Percentiles rank a stretch among this genome's conserved stretches.
phyloP scores from a whole-genome alignment of 192 early-diverging fungal species.

The Backusella sp. region DNA sequence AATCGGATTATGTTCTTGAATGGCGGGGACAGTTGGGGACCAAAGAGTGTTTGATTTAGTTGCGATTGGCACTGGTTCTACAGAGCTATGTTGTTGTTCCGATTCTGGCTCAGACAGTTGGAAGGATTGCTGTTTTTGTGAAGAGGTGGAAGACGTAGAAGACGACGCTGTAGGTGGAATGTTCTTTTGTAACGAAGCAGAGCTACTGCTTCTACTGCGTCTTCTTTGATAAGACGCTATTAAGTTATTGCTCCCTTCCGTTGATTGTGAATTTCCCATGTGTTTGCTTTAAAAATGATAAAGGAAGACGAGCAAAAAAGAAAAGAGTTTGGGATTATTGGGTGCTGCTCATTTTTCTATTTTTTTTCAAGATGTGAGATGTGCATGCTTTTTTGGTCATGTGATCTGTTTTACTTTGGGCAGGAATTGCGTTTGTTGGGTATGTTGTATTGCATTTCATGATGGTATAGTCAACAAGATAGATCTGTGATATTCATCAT shows the following conservation, averaged over 20 bases:
- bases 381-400: background rate
- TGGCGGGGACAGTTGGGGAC: background rate
- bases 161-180: background rate
- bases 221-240: background rate
- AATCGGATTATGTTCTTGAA: background rate
- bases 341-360: background rate
- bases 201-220: background rate
- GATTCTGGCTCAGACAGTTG: background rate
- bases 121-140: background rate
- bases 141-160: conserved; percentile 1
- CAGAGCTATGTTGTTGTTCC: background rate
- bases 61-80: background rate
- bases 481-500: too few species aligned
- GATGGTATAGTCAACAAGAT: too few species aligned
- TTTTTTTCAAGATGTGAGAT: background rate
- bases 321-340: background rate
- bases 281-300: background rate
- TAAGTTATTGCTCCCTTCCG: conserved; percentile 4
- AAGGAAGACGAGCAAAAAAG: background rate
- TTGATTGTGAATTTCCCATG: conserved; percentile 14
- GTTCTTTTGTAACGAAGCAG: background rate
- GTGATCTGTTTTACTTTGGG: background rate
- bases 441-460: too few species aligned
- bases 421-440: too few species aligned
- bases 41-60: background rate